Percentiles rank a stretch among this genome's conserved stretches.
Evolutionary conservation across 352 stramenopile genomes (phyloP).

Genomic region (Blastocystis sp.): DNA sequence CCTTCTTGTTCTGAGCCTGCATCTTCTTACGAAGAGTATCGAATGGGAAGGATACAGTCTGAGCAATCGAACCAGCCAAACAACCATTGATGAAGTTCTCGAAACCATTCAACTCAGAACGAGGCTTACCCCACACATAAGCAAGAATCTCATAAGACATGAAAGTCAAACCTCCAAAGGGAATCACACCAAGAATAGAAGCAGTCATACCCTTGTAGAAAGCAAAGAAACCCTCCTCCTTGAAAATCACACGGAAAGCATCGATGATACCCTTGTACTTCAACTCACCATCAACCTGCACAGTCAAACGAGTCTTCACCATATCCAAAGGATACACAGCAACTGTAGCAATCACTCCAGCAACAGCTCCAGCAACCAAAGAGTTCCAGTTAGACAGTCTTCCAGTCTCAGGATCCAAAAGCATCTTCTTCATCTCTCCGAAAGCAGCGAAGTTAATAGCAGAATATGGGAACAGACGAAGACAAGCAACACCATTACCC

Average conservation of each 20-base stretch:
- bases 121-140: slow-evolving; percentile 53
- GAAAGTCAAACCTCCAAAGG: slow-evolving; percentile 42
- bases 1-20: slow-evolving; percentile 32
- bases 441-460: slow-evolving; percentile 44
- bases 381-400: slow-evolving; percentile 4
- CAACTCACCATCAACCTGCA: slow-evolving; percentile 12
- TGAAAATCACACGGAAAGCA: slow-evolving; percentile 46
- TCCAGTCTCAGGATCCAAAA: slow-evolving; percentile 25
- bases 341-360: slow-evolving; percentile 14
- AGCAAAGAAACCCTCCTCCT: slow-evolving; percentile 54
- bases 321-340: slow-evolving; percentile 59
- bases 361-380: slow-evolving; percentile 6
- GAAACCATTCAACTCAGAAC: slow-evolving; percentile 20
- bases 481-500: slow-evolving; percentile 39
- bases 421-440: slow-evolving; percentile 5
- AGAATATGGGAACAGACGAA: slow-evolving; percentile 39
- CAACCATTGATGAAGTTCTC: slow-evolving; percentile 58
- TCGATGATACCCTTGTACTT: slow-evolving; percentile 62
- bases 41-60: slow-evolving; percentile 46
- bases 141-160: slow-evolving; percentile 59
- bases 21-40: slow-evolving; percentile 56
- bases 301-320: slow-evolving; percentile 58
- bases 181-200: slow-evolving; percentile 63
- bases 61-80: slow-evolving; percentile 48
- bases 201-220: slow-evolving; percentile 56